These are phyloP conservation scores for Lycium barbarum DNA, from an alignment of 257 asterid species.

Conservation along the genomic window DNA sequence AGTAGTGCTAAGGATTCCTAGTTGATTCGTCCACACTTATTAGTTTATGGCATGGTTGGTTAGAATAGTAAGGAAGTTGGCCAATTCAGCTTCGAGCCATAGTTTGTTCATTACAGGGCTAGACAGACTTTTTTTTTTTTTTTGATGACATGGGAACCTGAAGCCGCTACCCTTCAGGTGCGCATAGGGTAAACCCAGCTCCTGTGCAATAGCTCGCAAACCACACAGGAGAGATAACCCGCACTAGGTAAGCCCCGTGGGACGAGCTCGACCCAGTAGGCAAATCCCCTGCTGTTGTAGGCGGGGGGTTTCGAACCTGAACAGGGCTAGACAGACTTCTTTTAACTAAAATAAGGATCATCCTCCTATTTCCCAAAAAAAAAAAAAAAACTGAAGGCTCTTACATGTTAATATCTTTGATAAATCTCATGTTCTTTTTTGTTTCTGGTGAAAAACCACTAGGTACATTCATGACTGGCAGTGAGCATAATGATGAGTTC, in stretches of 20 bases:
- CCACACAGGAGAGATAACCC: too few species aligned
- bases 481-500: conserved; percentile 94
- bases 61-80: neutral
- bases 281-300: too few species aligned
- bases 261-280: too few species aligned
- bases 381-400: neutral
- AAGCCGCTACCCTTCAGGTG: too few species aligned
- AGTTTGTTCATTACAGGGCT: neutral
- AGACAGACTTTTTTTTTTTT: neutral
- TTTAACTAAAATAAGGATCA: neutral
- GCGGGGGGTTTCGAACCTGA: too few species aligned
- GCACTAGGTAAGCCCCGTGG: too few species aligned
- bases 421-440: neutral
- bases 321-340: neutral
- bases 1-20: neutral
- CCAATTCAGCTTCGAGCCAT: neutral
- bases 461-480: conserved; percentile 95
- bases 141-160: too few species aligned
- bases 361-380: neutral
- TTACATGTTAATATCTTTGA: conserved; percentile 11
- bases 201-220: too few species aligned
- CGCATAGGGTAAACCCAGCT: too few species aligned
- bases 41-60: neutral
- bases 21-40: neutral
- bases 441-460: neutral